phyloP scores from a whole-genome alignment of 306 rosid species.

The Myrica gale region DNA sequence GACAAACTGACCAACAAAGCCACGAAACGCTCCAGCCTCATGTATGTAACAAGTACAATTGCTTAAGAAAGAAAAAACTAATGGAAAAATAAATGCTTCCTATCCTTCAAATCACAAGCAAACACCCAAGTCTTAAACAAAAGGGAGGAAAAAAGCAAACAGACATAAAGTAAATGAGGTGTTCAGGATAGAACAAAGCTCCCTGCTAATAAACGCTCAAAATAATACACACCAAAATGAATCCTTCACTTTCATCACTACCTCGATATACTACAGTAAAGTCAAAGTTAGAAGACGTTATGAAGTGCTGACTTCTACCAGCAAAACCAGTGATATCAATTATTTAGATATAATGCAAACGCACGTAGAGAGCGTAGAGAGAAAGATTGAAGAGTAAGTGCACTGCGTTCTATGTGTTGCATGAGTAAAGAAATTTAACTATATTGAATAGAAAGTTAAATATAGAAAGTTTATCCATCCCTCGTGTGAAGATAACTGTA shows the following conservation, averaged over 20 bases:
- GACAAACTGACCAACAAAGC: constrained; percentile 10
- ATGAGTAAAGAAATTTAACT: background rate
- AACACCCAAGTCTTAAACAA: constrained; percentile 2
- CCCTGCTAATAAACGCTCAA: background rate
- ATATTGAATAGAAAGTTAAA: background rate
- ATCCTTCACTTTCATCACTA: background rate
- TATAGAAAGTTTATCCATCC: background rate
- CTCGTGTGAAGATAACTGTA: background rate
- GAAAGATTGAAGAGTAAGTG: background rate
- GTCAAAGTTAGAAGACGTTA: background rate
- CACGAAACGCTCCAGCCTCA: constrained; percentile 6
- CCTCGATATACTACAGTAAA: background rate
- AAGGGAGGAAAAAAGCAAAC: background rate
- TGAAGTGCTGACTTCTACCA: background rate
- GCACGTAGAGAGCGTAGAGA: background rate
- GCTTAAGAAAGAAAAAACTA: background rate
- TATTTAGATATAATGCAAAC: background rate
- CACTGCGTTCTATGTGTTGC: background rate
- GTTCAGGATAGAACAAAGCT: background rate
- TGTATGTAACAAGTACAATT: constrained; percentile 3
- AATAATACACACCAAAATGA: background rate
- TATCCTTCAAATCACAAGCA: background rate
- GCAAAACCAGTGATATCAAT: background rate
- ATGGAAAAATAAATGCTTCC: background rate
- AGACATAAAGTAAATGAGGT: background rate